Evolutionary conservation across 2,329 filamentous ascomycete species (phyloP).

Genomic region (Fusarium coicis): DNA sequence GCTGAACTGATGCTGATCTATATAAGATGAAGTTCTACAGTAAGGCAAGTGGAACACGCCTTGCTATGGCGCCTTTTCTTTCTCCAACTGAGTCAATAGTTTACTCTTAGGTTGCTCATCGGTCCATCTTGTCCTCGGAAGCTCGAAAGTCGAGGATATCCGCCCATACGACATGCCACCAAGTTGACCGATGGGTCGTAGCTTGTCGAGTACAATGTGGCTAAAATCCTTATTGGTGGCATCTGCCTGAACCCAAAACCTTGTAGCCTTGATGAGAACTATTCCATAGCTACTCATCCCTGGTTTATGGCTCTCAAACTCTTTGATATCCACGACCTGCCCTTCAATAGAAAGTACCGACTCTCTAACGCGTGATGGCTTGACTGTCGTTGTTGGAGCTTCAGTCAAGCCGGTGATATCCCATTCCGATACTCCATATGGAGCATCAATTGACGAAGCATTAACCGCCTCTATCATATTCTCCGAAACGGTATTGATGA

Average conservation of each 20-base stretch:
- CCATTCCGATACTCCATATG: conserved; percentile 83
- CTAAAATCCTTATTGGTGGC: conserved; percentile 82
- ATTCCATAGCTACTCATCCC: conserved; percentile 81
- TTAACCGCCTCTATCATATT: conserved; percentile 90
- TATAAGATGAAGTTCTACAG: not conserved
- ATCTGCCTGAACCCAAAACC: conserved; percentile 91
- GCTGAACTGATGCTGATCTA: not conserved
- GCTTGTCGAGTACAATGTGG: conserved; percentile 77
- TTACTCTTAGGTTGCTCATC: not conserved
- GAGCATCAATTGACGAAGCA: conserved; percentile 78
- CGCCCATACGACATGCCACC: conserved; percentile 89
- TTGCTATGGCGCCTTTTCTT: not conserved
- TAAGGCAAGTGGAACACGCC: accelerated
- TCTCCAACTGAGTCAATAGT: not conserved
- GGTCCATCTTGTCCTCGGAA: conserved; percentile 55
- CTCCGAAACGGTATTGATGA: conserved; percentile 88
- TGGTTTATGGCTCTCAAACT: conserved; percentile 79
- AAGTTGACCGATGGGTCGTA: conserved; percentile 81
- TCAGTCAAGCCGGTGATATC: conserved; percentile 80
- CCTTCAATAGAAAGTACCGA: conserved; percentile 86
- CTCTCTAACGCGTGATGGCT: conserved; percentile 79
- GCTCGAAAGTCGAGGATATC: conserved; percentile 74
- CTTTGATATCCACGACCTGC: conserved; percentile 77
- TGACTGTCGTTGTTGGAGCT: conserved; percentile 72
- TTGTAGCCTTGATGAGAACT: conserved; percentile 81